A percentile compares a stretch with the other conserved stretches of the same genome.
Evolutionary conservation across 345 rosid genomes (phyloP).

Genomic region (Salix purpurea): DNA sequence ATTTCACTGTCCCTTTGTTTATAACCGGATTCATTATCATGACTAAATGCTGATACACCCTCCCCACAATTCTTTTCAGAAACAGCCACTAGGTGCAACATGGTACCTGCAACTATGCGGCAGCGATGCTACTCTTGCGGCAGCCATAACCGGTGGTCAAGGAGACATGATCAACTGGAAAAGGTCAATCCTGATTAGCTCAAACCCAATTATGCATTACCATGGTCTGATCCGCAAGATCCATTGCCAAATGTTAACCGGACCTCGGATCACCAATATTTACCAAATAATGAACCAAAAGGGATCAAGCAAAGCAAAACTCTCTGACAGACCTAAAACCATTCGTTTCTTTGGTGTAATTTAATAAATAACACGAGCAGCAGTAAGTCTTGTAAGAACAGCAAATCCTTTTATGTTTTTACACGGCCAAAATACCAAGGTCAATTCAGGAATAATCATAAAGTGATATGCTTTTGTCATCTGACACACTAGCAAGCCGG

Average conservation of each 20-base stretch:
- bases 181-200: no score
- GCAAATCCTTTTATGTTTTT: not conserved
- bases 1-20: no score
- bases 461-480: conserved; percentile 87
- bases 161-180: no score
- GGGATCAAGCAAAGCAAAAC: not conserved
- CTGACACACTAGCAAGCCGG: conserved; percentile 84
- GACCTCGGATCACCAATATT: not conserved
- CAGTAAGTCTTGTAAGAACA: not conserved
- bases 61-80: no score
- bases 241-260: not conserved
- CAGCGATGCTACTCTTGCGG: no score
- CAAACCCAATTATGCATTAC: not conserved
- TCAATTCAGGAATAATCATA: conserved; percentile 60
- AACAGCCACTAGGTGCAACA: no score
- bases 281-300: not conserved
- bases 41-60: no score
- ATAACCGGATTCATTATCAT: no score
- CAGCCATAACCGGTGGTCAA: no score
- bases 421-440: not conserved
- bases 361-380: not conserved
- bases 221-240: not conserved
- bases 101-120: no score
- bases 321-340: not conserved
- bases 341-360: not conserved